Evolutionary conservation across 1,139 yeast species (phyloP).

Genomic region (Debaryomyces subglobosus): DNA sequence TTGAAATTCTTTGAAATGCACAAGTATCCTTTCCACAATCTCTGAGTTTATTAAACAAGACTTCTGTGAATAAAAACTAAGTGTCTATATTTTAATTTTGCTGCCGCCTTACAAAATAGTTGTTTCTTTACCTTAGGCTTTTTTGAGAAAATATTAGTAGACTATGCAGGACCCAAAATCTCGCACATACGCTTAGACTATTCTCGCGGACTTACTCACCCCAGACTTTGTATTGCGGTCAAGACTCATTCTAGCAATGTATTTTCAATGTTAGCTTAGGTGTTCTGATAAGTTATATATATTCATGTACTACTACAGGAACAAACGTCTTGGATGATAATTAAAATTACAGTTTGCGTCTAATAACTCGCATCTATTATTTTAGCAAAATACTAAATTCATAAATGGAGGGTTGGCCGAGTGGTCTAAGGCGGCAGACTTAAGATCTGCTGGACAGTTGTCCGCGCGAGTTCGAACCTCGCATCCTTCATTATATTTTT

Average conservation of each 20-base stretch:
- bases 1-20: not conserved
- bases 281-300: too few species aligned
- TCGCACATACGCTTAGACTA: not conserved
- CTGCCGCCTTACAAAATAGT: not conserved
- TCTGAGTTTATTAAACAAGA: not conserved
- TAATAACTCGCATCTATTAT: not conserved
- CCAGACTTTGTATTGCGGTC: not conserved
- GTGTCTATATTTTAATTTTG: not conserved
- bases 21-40: not conserved
- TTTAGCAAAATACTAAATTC: too few species aligned
- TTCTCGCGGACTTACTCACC: not conserved
- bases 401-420: too few species aligned
- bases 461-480: constrained; percentile 87
- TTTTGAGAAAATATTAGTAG: not conserved
- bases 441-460: constrained; percentile 56
- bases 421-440: constrained; percentile 61
- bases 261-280: too few species aligned
- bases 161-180: not conserved
- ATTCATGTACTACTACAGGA: too few species aligned
- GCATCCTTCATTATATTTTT: constrained; percentile 63
- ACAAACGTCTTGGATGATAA: too few species aligned
- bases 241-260: too few species aligned
- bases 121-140: not conserved
- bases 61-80: not conserved
- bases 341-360: too few species aligned